Evolutionary conservation across 192 early-diverging fungal genomes (phyloP), one percentile per base, ranked within the genome.

Genomic region (Anaeromyces robustus): DNA sequence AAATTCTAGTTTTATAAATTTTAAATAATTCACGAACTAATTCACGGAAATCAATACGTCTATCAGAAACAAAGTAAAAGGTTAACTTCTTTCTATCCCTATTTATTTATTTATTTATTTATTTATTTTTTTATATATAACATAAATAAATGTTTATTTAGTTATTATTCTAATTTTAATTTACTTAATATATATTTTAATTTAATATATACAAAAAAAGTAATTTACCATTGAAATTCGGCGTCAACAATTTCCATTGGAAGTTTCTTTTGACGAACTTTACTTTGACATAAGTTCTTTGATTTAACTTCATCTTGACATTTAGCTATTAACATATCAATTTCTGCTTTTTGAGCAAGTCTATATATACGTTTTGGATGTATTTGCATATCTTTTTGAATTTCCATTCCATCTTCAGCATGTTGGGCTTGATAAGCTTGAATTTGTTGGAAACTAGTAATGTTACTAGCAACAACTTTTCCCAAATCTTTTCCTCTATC

Each of bases 221-320:
- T n/a, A n/a, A 79, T 84, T 82, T 86, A 94, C 95, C 96, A 99
- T 86, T 99, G 97, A 81, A 95, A 99, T 86, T 99, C 97, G 29
- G 97, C 97, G 83, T 97, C 95, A 1, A 96, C 94, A 30, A 99
- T 93, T 80, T 94, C 91, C 97, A 99, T 99, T 26, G 95, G 93
- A 34, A 99, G 87, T 82, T 93, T 94, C 86, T 93, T 94, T 81
- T 95, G 93, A 79, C 92, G 87, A 78, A 96, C 96, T 85, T 96
- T 98, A 41, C 86, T 87, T 82, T 96, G 96, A 83, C 96, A 98
- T 29, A 95, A 89, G 31, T 87, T 86, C 85, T 95, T 88, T 12
- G 97, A 94, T 83, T 93, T 96, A 41, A 92, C 90, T 85, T 98
- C 97, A 83, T 99, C 96, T 82, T 94, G 88, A 77, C 89, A 89